A percentile compares a stretch with the other conserved stretches of the same genome.
Conservation (phyloP, 257 asterid species). For the Plectranthus barbatus region DNA sequence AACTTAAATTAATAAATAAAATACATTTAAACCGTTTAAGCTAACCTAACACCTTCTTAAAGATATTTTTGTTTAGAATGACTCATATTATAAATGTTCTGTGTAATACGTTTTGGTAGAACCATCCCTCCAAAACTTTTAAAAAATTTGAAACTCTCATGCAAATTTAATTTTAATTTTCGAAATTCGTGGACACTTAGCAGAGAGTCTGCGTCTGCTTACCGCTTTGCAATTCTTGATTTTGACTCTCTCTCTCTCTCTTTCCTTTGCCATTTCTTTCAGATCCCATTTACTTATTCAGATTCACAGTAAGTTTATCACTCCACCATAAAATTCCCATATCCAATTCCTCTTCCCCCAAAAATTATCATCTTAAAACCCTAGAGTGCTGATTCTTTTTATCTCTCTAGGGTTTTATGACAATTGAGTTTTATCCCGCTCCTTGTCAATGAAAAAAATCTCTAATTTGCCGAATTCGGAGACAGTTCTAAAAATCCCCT, state of each 20-base stretch:
- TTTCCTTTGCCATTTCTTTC: conserved; percentile 8
- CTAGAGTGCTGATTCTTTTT: conserved; percentile 18
- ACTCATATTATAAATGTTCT: no score
- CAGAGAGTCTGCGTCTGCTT: background rate
- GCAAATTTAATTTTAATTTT: background rate
- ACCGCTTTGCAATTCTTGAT: background rate
- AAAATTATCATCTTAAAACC: conserved; percentile 20
- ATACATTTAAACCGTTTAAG: no score
- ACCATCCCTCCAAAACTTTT: no score
- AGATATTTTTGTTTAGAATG: no score
- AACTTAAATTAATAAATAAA: no score
- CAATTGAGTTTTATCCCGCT: conserved; percentile 14
- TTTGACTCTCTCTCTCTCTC: background rate
- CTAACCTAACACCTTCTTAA: no score
- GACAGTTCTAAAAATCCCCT: conserved; percentile 16
- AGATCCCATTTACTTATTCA: no score
- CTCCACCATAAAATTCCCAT: conserved; percentile 15
- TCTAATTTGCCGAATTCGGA: conserved; percentile 4
- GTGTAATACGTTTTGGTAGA: no score
- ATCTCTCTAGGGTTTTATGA: conserved; percentile 33
- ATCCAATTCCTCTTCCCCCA: conserved; percentile 23
- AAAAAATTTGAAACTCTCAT: no score
- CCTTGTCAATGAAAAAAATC: background rate
- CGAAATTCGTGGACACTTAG: background rate
- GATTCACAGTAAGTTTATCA: conserved; percentile 28